These are phyloP conservation scores for Podila verticillata DNA, from an alignment of 192 early-diverging fungal genomes.

Conservation along the genomic window DNA sequence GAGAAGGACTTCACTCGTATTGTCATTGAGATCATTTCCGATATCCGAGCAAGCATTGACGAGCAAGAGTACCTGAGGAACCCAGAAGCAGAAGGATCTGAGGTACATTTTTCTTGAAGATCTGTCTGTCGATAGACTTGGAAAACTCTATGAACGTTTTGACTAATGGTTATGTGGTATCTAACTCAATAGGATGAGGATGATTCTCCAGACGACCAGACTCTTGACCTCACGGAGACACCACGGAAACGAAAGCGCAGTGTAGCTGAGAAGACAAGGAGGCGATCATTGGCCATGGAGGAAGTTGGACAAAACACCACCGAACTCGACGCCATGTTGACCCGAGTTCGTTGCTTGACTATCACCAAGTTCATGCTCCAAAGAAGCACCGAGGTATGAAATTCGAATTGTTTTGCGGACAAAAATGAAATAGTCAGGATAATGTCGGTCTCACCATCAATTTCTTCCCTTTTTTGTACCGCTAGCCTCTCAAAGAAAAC, in stretches of 20 bases:
- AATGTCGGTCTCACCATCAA: background rate
- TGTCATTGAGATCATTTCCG: conserved; percentile 80
- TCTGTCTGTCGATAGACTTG: too few relatives aligned
- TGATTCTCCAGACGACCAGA: conserved; percentile 38
- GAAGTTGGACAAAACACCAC: conserved; percentile 47
- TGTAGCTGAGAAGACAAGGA: conserved; percentile 36
- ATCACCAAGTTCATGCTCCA: conserved; percentile 77
- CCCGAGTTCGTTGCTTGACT: conserved; percentile 70
- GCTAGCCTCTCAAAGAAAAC: conserved; percentile 69
- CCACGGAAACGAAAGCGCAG: conserved; percentile 53
- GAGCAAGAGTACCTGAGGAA: conserved; percentile 45
- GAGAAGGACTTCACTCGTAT: conserved; percentile 89
- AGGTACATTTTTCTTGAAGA: conserved; percentile 10
- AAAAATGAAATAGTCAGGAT: too few relatives aligned
- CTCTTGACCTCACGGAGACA: conserved; percentile 25
- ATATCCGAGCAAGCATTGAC: conserved; percentile 70
- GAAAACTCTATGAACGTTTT: too few relatives aligned
- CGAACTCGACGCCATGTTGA: conserved; percentile 60
- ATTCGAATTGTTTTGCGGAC: too few relatives aligned
- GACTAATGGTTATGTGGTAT: background rate
- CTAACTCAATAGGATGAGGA: conserved; percentile 23
- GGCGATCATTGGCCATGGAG: conserved; percentile 17
- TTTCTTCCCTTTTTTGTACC: background rate
- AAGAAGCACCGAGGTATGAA: conserved; percentile 67
- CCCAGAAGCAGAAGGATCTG: conserved; percentile 30